A percentile compares a stretch with the other conserved stretches of the same genome.
Conservation (phyloP, 2,329 filamentous ascomycete genomes). For the Incumbomyces lentus region DNA sequence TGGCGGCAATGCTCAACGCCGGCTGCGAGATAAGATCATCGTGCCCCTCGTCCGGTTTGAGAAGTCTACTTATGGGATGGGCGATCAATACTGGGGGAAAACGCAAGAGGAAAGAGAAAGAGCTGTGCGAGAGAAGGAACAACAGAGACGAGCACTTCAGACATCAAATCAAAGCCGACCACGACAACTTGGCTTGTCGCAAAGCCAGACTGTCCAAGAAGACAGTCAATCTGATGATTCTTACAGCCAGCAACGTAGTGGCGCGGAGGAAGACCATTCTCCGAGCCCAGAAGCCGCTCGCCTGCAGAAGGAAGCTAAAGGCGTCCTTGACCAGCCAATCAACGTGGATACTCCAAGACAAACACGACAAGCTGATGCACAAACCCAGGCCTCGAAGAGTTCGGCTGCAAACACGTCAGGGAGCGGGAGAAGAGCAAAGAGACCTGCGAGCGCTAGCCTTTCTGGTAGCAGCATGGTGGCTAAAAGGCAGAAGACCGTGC, state of each 20-base stretch:
- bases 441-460: conserved; percentile 1
- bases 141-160: conserved; percentile 18
- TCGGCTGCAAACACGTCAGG: conserved; percentile 6
- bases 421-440: conserved; percentile 10
- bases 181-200: background rate
- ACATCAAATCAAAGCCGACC: conserved; percentile 16
- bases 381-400: conserved; percentile 10
- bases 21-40: conserved; percentile 47
- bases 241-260: conserved; percentile 6
- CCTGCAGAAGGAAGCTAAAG: conserved; percentile 17
- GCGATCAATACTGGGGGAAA: conserved; percentile 62
- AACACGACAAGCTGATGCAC: conserved; percentile 15
- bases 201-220: conserved; percentile 12
- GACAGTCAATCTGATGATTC: conserved; percentile 9
- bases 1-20: conserved; percentile 12
- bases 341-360: conserved; percentile 18
- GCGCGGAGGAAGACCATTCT: conserved; percentile 3
- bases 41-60: conserved; percentile 62
- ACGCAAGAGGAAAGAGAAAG: conserved; percentile 23
- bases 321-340: conserved; percentile 18
- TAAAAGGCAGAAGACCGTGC: conserved; percentile 25
- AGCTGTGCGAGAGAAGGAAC: conserved; percentile 23
- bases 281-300: conserved; percentile 11
- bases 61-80: conserved; percentile 61
- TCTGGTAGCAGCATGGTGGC: background rate